Evolutionary conservation across 176 grass and related monocot species (phyloP), one percentile per base, ranked within the genome.

Genomic region (Oryza meridionalis): DNA sequence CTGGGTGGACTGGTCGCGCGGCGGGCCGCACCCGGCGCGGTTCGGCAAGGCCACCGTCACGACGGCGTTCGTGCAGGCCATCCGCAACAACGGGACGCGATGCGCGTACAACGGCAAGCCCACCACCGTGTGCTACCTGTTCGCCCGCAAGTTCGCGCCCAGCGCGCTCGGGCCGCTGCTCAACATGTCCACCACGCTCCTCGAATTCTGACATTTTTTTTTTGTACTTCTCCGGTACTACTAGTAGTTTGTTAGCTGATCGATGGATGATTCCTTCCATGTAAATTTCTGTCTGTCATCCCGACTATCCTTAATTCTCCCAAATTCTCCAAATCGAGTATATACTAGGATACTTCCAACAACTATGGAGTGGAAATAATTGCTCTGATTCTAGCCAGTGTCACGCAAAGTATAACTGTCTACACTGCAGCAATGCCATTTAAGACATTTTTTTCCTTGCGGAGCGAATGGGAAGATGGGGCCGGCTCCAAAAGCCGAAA

Each of bases 1-100:
- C 16, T 88, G 86, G 86, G 86, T 88, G 9, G 86, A 88, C 31
- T 88, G 86, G 86, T 88, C 86, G 15, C 83, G 86, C 59, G 86
- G 80, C 29, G 86, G 86, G 16, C 80, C 86, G 6, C 86, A 88
- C 63, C 86, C 86, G 2, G 86, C 86, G 11, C 73, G 71, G 7
- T 88, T 83, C 19, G 86, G 80, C 22, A 81, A 72, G 3, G 9
- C 44, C 40, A 78, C 64, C 69, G 66, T 88, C 44, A 88, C 79
- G 2, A 0, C 21, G 5, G 74, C 83, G 44, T 88, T 88, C 65
- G 65, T 88, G 21, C 72, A 78, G 25, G 67, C 79, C 1, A 88
- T 88, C 51, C 77, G 86, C 64, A 88, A 88, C 35, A 88, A 88
- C 14, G 86, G 73, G 33, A 84, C 86, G 4, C 27, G 12, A 2